phyloP scores from a whole-genome alignment of 345 rosid genomes.

The Eucalyptus polyanthemos region DNA sequence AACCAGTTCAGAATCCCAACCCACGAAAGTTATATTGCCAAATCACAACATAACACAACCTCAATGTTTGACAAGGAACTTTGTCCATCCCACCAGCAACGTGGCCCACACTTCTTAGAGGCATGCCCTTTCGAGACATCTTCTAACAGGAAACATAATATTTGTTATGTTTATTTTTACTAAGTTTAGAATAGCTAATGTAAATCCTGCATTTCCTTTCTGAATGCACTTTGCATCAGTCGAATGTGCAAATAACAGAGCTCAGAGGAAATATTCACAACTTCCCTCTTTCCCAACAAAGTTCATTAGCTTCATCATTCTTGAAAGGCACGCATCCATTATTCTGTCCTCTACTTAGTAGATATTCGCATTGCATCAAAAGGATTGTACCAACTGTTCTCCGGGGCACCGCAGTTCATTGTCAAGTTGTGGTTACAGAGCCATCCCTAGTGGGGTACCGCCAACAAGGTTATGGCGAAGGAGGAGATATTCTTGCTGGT shows the following conservation, averaged over 20 bases:
- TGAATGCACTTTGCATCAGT: background rate
- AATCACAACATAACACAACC: background rate
- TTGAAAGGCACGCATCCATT: background rate
- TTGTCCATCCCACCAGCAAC: background rate
- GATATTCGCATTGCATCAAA: background rate
- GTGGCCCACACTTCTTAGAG: background rate
- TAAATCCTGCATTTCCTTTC: background rate
- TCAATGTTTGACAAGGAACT: background rate
- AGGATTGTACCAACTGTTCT: background rate
- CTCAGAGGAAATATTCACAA: background rate
- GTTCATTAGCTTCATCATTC: background rate
- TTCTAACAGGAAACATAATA: background rate
- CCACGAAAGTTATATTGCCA: background rate
- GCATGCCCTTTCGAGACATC: background rate
- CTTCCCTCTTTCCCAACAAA: background rate
- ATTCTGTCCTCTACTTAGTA: background rate
- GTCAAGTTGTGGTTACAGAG: background rate
- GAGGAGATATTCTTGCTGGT: background rate
- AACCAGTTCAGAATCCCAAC: background rate
- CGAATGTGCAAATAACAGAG: background rate
- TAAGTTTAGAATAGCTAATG: background rate
- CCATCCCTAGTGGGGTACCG: background rate
- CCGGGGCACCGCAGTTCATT: background rate
- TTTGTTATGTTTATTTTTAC: background rate
- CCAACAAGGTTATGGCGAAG: background rate